Percentiles rank a stretch among this genome's conserved stretches.
Conservation (phyloP, 208 protist genomes). For the Leishmania lainsoni region DNA sequence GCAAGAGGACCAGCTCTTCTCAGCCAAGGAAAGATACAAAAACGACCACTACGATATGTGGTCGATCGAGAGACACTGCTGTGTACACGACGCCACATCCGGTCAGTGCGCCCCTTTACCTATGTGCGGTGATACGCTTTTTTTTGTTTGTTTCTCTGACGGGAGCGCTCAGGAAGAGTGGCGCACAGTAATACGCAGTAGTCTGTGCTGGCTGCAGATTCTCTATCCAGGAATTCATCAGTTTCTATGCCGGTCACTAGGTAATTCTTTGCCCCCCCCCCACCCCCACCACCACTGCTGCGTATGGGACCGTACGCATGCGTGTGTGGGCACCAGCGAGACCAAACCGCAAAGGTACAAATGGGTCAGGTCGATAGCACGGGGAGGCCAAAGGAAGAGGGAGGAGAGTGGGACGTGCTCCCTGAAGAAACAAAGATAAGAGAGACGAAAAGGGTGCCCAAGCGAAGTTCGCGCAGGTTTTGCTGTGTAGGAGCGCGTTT, state of each 20-base stretch:
- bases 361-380: neutral
- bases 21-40: neutral
- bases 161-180: neutral
- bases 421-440: neutral
- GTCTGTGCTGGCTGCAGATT: neutral
- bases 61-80: neutral
- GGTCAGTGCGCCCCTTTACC: neutral
- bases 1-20: neutral
- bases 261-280: neutral
- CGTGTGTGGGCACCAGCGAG: neutral
- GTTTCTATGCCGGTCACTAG: neutral
- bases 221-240: neutral
- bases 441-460: no score
- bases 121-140: neutral
- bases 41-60: neutral
- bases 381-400: neutral
- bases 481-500: no score
- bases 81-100: neutral
- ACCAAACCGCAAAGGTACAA: neutral
- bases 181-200: neutral
- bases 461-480: neutral
- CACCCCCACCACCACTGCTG: no score
- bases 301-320: no score
- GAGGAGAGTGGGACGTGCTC: neutral
- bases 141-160: neutral